These are phyloP conservation scores for Telfairia occidentalis DNA, from an alignment of 331 rosid species.

Conservation along the genomic window DNA sequence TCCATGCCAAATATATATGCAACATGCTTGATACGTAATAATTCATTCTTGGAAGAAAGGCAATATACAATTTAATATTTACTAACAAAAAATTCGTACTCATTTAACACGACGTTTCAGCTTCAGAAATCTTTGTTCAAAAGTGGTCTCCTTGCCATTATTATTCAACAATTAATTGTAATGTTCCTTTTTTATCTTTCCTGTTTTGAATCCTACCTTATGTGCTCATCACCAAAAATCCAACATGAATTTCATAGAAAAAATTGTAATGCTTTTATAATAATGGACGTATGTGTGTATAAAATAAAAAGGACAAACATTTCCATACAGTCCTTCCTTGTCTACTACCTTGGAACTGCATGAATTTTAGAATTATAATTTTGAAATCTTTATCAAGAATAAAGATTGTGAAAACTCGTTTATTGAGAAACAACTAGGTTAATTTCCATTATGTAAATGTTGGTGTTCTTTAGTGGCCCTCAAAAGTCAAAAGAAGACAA, in stretches of 20 bases:
- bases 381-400: not conserved
- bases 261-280: not conserved
- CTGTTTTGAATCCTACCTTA: not conserved
- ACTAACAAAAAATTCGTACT: not conserved
- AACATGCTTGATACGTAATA: not conserved
- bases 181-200: not conserved
- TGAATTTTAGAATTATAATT: not conserved
- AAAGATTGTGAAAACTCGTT: not conserved
- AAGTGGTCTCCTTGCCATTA: not conserved
- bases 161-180: not conserved
- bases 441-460: not conserved
- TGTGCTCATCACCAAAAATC: not conserved
- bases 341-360: not conserved
- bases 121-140: not conserved
- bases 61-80: not conserved
- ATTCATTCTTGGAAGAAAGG: conserved; percentile 6
- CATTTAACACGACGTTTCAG: not conserved
- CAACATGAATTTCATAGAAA: not conserved
- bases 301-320: not conserved
- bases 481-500: not conserved
- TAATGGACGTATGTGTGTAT: not conserved
- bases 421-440: not conserved
- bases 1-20: not conserved
- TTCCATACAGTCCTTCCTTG: not conserved
- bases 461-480: not conserved